Conservation (phyloP, 2,329 filamentous ascomycete genomes). For the Microsporum canis region DNA sequence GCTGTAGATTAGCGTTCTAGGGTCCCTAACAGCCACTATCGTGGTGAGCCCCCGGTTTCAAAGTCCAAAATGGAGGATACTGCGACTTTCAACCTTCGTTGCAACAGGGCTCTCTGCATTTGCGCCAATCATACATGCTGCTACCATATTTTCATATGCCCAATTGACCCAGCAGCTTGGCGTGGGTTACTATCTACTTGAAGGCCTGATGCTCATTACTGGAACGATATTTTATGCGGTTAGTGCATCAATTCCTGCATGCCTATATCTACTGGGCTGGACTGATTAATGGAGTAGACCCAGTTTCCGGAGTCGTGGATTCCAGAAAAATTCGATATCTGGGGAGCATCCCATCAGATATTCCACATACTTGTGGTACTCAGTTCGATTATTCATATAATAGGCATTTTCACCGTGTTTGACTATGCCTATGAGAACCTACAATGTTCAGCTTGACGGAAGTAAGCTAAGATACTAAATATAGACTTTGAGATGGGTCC, state of each 20-base stretch:
- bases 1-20: conserved; percentile 22
- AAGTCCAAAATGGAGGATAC: conserved; percentile 19
- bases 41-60: conserved; percentile 28
- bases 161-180: conserved; percentile 50
- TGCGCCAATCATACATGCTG: conserved; percentile 24
- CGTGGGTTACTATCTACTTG: conserved; percentile 58
- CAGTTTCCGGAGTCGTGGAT: conserved; percentile 50
- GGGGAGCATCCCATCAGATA: conserved; percentile 89
- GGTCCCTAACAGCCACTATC: conserved; percentile 21
- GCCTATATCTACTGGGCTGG: conserved; percentile 12
- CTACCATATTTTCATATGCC: conserved; percentile 15
- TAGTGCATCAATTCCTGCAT: conserved; percentile 73
- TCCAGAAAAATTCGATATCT: conserved; percentile 76
- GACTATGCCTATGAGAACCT: conserved; percentile 42
- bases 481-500: too few species aligned
- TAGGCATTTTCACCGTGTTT: conserved; percentile 71
- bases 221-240: conserved; percentile 57
- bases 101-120: conserved; percentile 25
- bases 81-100: conserved; percentile 22
- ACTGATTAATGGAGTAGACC: conserved; percentile 19
- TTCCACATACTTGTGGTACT: conserved; percentile 84
- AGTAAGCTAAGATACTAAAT: too few species aligned
- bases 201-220: conserved; percentile 51
- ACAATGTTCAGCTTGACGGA: too few species aligned
- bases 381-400: conserved; percentile 70